These are phyloP conservation scores for Scenedesmus sp. DNA, from an alignment of 163 green algal genomes.

Conservation along the genomic window DNA sequence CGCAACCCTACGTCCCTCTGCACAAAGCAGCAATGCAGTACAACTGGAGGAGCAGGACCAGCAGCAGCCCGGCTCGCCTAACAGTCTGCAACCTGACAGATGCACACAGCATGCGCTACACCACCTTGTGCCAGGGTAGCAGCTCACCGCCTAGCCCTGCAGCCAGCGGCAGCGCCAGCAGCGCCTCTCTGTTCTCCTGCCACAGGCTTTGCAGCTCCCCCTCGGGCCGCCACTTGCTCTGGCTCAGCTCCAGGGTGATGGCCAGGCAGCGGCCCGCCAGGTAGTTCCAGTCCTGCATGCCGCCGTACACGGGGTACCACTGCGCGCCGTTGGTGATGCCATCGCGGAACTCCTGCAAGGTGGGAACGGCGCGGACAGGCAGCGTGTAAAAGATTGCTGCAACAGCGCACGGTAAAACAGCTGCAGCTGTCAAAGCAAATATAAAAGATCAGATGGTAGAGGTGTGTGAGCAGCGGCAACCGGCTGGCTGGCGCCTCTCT, in stretches of 20 bases:
- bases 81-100: too few species aligned
- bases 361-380: not conserved
- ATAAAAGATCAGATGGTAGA: too few species aligned
- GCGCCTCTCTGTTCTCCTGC: constrained; percentile 74
- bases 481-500: not conserved
- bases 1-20: not conserved
- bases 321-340: constrained; percentile 94
- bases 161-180: constrained; percentile 71
- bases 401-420: not conserved
- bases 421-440: too few species aligned
- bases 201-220: constrained; percentile 70
- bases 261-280: constrained; percentile 79
- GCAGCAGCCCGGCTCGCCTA: not conserved
- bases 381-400: not conserved
- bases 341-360: constrained; percentile 72
- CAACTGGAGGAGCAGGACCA: not conserved
- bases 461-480: not conserved
- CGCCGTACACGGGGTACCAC: constrained; percentile 92
- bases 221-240: constrained; percentile 82
- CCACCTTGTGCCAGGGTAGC: not conserved
- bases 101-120: not conserved
- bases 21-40: not conserved
- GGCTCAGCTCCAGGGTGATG: constrained; percentile 92
- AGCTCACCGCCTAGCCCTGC: constrained; percentile 63
- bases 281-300: constrained; percentile 89